Evolutionary conservation across 352 stramenopile species (phyloP), one percentile per base, ranked within the genome.

Genomic region (Phytophthora constricta): DNA sequence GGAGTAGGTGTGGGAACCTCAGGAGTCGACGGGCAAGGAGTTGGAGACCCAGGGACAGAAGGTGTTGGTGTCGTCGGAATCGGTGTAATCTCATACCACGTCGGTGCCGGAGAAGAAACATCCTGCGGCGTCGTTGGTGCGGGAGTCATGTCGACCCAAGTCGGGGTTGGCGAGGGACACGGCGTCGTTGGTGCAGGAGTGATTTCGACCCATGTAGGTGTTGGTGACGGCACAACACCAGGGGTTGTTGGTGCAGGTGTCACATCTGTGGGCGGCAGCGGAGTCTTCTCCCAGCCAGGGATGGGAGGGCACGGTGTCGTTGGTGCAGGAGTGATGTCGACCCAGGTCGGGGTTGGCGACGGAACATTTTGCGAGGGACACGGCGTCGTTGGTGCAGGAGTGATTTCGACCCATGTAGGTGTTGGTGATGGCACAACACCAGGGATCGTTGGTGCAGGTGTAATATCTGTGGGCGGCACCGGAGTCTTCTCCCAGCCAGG

Each of bases 111-210:
- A 2, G 39, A 19, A 10, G 58, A 19, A 2, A 58, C 48, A 28
- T 25, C 19, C 0, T 41, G 39, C 39, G 39, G 45, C 4, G 13
- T 22, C 8, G 58, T 59, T 7, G 58, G 58, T 3, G 34, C 22
- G 16, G 57, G 46, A 1, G 31, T 64, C 31, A n/a, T n/a, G n/a
- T n/a, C n/a, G n/a, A n/a, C n/a, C n/a, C n/a, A n/a, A n/a, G n/a
- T n/a, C n/a, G n/a, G n/a, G n/a, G 41, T 3, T 11, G 19, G 28
- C 14, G 46, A 54, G 5, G 63, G 56, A 28, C 28, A 59, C 17
- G 55, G 54, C 4, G 64, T 49, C n/a, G 52, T 58, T 5, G 62
- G 62, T 27, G 46, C 34, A 26, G 62, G 62, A 3, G 52, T 62
- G 17, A 52, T 52, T 0, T 50, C 31, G 2, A 62, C 45, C 45